These are phyloP conservation scores for Gossypium ekmanianum DNA, from an alignment of 345 rosid species.

Conservation along the genomic window DNA sequence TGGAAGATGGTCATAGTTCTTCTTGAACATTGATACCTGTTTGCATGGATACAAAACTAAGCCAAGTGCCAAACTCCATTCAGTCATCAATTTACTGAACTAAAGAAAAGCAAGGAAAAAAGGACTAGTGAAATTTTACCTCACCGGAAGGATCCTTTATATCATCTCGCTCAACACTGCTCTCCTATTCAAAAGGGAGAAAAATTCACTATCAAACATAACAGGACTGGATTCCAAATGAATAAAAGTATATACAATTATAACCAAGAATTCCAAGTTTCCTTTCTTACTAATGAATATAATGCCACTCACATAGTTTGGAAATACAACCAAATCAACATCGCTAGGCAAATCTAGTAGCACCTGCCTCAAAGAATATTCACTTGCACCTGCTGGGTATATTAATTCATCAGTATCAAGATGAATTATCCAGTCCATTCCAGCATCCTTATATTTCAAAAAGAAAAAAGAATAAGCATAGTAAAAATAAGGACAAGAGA, in stretches of 20 bases:
- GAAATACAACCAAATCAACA: conserved; percentile 89
- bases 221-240: conserved; percentile 8
- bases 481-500: conserved; percentile 9
- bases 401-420: conserved; percentile 92
- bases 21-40: conserved; percentile 95
- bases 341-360: conserved; percentile 78
- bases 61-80: conserved; percentile 10
- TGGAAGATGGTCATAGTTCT: conserved; percentile 90
- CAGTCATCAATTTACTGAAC: not conserved
- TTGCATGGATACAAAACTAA: conserved; percentile 18
- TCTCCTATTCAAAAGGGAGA: conserved; percentile 51
- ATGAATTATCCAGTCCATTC: conserved; percentile 92
- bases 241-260: not conserved
- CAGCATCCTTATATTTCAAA: conserved; percentile 54
- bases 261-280: conserved; percentile 1
- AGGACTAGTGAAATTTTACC: conserved; percentile 37
- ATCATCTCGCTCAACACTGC: conserved; percentile 83
- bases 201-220: not conserved
- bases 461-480: conserved; percentile 8
- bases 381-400: conserved; percentile 89
- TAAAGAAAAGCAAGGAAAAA: conserved; percentile 13
- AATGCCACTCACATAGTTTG: conserved; percentile 77
- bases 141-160: conserved; percentile 88
- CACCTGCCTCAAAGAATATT: conserved; percentile 80
- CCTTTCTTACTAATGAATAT: conserved; percentile 13